Percentiles rank a stretch among this genome's conserved stretches.
These are phyloP conservation scores for Boletales sp. DNA, from an alignment of 768 basidiomycete species.

Conservation along the genomic window DNA sequence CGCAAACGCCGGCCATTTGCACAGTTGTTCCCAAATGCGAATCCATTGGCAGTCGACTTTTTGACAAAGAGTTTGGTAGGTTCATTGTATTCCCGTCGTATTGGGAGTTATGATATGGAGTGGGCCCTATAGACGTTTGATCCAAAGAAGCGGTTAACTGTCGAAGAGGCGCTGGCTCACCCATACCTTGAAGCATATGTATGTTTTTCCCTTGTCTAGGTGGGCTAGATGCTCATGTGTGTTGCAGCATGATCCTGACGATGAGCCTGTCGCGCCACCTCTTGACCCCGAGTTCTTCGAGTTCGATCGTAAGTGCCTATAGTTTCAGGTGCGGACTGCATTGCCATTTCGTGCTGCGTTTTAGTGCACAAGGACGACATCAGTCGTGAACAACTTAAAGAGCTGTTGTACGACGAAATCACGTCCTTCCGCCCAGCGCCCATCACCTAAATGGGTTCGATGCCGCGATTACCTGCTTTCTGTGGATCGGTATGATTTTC, in stretches of 20 bases:
- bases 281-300: conserved; percentile 96
- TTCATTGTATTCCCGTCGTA: neutral
- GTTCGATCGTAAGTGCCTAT: conserved; percentile 72
- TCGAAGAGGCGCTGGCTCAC: conserved; percentile 92
- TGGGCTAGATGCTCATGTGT: conserved; percentile 2
- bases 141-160: conserved; percentile 93
- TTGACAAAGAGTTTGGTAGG: conserved; percentile 79
- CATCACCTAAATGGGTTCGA: conserved; percentile 33
- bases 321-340: neutral
- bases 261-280: conserved; percentile 95
- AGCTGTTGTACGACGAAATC: conserved; percentile 92
- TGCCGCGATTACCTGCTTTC: neutral
- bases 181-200: conserved; percentile 94
- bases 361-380: conserved; percentile 93
- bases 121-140: conserved; percentile 73
- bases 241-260: conserved; percentile 85
- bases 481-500: neutral
- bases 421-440: conserved; percentile 77
- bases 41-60: conserved; percentile 70
- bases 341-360: conserved; percentile 3
- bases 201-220: conserved; percentile 22
- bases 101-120: no score
- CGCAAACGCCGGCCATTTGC: conserved; percentile 81
- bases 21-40: conserved; percentile 88
- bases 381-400: conserved; percentile 92